These are phyloP conservation scores for Coemansia sp. DNA, from an alignment of 192 early-diverging fungal species.

Conservation along the genomic window DNA sequence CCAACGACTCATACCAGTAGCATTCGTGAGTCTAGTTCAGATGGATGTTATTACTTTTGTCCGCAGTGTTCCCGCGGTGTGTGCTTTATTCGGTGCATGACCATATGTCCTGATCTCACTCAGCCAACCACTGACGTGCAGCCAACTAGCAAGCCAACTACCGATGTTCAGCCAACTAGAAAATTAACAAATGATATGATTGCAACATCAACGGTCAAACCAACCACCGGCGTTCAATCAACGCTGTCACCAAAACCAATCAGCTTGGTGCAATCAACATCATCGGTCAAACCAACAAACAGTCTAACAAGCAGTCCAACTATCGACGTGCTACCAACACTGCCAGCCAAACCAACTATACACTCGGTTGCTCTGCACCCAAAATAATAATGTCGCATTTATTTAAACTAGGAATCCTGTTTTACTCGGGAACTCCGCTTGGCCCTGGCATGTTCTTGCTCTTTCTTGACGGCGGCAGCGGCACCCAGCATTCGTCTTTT, in stretches of 20 bases:
- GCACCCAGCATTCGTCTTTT: constrained; percentile 50
- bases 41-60: constrained; percentile 41
- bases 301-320: too few species aligned
- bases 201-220: too few species aligned
- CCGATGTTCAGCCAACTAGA: background rate
- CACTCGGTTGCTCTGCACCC: background rate
- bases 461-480: constrained; percentile 33
- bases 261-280: too few species aligned
- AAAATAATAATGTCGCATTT: constrained; percentile 3
- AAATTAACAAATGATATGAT: too few species aligned
- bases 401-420: background rate
- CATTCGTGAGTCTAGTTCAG: background rate
- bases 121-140: background rate
- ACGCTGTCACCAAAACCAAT: too few species aligned
- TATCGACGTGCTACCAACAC: too few species aligned
- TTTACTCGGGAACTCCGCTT: background rate
- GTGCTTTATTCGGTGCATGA: constrained; percentile 43
- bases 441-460: background rate
- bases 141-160: background rate
- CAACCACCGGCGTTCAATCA: background rate
- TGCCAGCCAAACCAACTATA: too few species aligned
- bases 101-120: constrained; percentile 29
- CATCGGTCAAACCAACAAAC: too few species aligned
- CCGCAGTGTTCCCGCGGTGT: constrained; percentile 34
- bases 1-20: background rate